Evolutionary conservation across 768 basidiomycete genomes (phyloP), one percentile per base, ranked within the genome.

Genomic region (Pulveroboletus sp.): DNA sequence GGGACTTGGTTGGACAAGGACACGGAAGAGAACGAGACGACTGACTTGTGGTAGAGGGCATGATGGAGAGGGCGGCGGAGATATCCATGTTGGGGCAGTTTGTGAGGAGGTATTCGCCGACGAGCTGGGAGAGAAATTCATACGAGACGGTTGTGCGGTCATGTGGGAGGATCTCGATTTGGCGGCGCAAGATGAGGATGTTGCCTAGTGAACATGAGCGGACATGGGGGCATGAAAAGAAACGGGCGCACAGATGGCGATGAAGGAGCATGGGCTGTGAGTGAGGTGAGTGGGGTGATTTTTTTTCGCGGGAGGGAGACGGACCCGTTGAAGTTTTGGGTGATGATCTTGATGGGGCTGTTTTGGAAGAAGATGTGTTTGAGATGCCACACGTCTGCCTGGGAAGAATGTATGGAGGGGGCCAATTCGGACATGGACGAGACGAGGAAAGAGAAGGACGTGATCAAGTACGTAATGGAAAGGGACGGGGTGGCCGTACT

Each of bases 241-340:
- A 35, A 36, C 29, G 8, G 3, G 64, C 78, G 57, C 60, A 89
- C 90, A 93, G 50, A 93, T 87, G 23, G 91, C 92, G 58, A 94
- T 90, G 55, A 94, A 88, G 0, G 90, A 92, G 62, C 92, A 94
- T 9, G 92, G 91, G 9, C 92, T 94, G 62, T 27, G 5, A 27
- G 9, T 29, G 27, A 29, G 7, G 33, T 6, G 16, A n/a, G n/a
- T 39, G 11, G 8, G 16, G 41, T 34, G 34, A 41, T 35, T 25
- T 8, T 17, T 20, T 14, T 17, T 24, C 23, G 4, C 25, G n/a
- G 14, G 5, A n/a, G 16, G 3, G 11, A 10, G 12, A 32, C 19
- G 3, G 10, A 74, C 89, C 89, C 88, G 58, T 90, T 90, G 59
- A 81, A 87, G 59, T 90, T 90, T 67, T 91, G 88, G 0, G 87